A percentile compares a stretch with the other conserved stretches of the same genome.
Conservation (phyloP, 805 yeast species). For the Candida sanyiensis region DNA sequence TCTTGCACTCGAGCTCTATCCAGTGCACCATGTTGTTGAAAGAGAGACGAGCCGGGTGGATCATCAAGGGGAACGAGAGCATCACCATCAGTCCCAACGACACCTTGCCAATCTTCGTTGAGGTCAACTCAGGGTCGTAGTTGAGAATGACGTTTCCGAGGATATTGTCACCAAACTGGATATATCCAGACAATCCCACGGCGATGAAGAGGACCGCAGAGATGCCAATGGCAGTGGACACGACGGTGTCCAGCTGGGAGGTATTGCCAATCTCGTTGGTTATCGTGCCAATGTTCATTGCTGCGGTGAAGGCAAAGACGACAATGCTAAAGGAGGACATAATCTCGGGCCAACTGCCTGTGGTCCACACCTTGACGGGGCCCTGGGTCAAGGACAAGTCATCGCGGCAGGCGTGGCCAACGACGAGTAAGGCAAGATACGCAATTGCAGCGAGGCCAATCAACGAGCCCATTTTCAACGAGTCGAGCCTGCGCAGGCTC, state of each 20-base stretch:
- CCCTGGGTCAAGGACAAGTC: conserved; percentile 43
- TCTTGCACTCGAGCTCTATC: conserved; percentile 25
- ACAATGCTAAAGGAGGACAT: conserved; percentile 67
- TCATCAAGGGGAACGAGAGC: conserved; percentile 72
- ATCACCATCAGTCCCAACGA: conserved; percentile 67
- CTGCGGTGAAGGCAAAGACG: conserved; percentile 77
- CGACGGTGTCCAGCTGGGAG: conserved; percentile 45
- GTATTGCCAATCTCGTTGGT: conserved; percentile 61
- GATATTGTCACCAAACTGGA: conserved; percentile 64
- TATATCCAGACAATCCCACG: conserved; percentile 66
- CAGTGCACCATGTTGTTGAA: conserved; percentile 59
- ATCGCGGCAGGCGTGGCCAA: conserved; percentile 41
- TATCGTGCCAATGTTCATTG: conserved; percentile 74
- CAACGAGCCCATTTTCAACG: conserved; percentile 65
- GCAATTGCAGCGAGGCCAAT: conserved; percentile 62
- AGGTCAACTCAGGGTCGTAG: conserved; percentile 49
- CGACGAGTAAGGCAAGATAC: conserved; percentile 52
- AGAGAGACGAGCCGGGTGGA: conserved; percentile 76
- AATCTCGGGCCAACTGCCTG: conserved; percentile 39
- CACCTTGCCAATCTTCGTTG: conserved; percentile 49
- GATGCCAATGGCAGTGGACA: conserved; percentile 41
- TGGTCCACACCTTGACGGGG: conserved; percentile 34
- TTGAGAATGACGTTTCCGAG: conserved; percentile 64
- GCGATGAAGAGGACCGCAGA: conserved; percentile 54
- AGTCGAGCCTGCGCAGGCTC: conserved; percentile 56